Conservation (phyloP, 1,139 yeast species). For the Hansenula lynferdii region DNA sequence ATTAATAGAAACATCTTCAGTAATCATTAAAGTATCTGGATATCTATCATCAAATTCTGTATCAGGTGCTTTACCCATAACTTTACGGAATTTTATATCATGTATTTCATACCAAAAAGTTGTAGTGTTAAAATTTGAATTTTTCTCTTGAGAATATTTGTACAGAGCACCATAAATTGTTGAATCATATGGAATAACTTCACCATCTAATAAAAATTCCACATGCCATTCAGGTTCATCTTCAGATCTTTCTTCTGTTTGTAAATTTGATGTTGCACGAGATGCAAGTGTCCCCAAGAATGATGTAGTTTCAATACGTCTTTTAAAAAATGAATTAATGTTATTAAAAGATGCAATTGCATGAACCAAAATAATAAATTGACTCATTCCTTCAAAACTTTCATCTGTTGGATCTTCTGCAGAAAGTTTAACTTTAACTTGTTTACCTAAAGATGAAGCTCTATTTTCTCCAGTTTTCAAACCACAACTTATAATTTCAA, state of each 20-base stretch:
- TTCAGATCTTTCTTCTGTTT: constrained; percentile 7
- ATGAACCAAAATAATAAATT: constrained; percentile 66
- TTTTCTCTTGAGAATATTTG: constrained; percentile 40
- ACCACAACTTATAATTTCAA: constrained; percentile 65
- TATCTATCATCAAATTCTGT: constrained; percentile 23
- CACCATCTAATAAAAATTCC: constrained; percentile 61
- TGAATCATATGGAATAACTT: constrained; percentile 59
- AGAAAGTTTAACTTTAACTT: constrained; percentile 53
- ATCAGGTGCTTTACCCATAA: constrained; percentile 23
- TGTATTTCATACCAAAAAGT: constrained; percentile 57
- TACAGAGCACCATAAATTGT: constrained; percentile 81
- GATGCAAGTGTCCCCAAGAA: constrained; percentile 14
- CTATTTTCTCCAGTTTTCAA: constrained; percentile 28
- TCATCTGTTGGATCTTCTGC: constrained; percentile 28
- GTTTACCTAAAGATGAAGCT: constrained; percentile 68
- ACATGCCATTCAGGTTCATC: constrained; percentile 34
- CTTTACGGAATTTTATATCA: constrained; percentile 46
- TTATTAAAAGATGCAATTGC: constrained; percentile 84
- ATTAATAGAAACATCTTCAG: constrained; percentile 30
- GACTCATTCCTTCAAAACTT: constrained; percentile 24
- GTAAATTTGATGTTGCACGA: background rate
- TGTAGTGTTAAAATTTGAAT: constrained; percentile 39
- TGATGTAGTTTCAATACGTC: constrained; percentile 25
- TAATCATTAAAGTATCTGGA: constrained; percentile 31
- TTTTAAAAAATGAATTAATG: constrained; percentile 56